Evolutionary conservation across 83 land plant genomes (phyloP).

Genomic region (Larix sibirica): DNA sequence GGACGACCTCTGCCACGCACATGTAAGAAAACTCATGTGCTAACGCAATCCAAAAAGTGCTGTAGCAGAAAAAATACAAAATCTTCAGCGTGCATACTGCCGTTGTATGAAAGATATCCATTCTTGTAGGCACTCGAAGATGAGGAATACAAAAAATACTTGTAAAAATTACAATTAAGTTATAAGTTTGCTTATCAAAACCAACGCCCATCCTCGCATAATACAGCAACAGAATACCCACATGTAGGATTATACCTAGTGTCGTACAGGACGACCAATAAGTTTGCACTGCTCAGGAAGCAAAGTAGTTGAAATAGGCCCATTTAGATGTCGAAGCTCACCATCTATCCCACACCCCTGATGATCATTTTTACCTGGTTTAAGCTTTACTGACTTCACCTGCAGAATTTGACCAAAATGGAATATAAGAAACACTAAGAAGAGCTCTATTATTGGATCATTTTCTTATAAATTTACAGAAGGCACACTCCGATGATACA

Average conservation of each 20-base stretch:
- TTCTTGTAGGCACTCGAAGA: too few relatives aligned
- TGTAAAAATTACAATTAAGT: too few relatives aligned
- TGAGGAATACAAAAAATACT: too few relatives aligned
- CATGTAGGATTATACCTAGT: neutral
- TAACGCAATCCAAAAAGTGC: too few relatives aligned
- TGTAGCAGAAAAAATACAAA: too few relatives aligned
- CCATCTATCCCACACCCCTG: slow-evolving; percentile 89
- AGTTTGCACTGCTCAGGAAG: slow-evolving; percentile 79
- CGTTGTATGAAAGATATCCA: too few relatives aligned
- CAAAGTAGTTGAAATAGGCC: slow-evolving; percentile 61
- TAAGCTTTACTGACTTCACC: slow-evolving; percentile 76
- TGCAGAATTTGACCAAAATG: slow-evolving; percentile 27
- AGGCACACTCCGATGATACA: neutral
- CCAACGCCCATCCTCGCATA: too few relatives aligned
- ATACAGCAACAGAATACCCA: too few relatives aligned
- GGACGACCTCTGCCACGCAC: too few relatives aligned
- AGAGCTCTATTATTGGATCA: neutral
- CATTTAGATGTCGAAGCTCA: slow-evolving; percentile 58
- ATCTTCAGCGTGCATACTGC: too few relatives aligned
- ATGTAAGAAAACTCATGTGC: too few relatives aligned
- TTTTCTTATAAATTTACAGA: neutral
- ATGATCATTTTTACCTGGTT: slow-evolving; percentile 52
- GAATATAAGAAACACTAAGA: neutral
- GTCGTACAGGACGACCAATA: slow-evolving; percentile 58
- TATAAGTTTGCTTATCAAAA: too few relatives aligned